Percentiles rank a stretch among this genome's conserved stretches.
phyloP scores from a whole-genome alignment of 1,284 basidiomycete species.

The Heterobasidion irregulare region DNA sequence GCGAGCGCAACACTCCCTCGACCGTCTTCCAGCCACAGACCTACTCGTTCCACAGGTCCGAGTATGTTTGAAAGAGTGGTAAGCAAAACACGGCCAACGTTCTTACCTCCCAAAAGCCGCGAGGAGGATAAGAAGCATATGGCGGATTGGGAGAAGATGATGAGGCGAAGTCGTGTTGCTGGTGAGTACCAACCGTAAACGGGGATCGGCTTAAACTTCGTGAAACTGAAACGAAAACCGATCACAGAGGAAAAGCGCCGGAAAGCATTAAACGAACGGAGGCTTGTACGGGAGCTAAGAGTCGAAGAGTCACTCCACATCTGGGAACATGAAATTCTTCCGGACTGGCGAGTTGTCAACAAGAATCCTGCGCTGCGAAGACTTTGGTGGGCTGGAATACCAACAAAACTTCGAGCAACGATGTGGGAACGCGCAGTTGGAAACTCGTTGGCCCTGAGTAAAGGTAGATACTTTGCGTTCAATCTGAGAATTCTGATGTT shows the following conservation, averaged over 20 bases:
- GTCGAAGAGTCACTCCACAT: conserved; percentile 62
- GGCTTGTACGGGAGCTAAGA: conserved; percentile 54
- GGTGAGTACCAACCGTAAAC: conserved; percentile 36
- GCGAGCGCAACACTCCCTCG: conserved; percentile 11
- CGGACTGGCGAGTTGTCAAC: conserved; percentile 76
- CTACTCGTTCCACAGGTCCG: conserved; percentile 49
- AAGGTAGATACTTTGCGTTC: conserved; percentile 42
- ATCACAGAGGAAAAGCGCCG: conserved; percentile 60
- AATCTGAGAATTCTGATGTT: background rate
- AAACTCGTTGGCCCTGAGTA: conserved; percentile 81
- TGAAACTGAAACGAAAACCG: background rate
- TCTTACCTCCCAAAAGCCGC: conserved; percentile 73
- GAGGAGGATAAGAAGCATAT: conserved; percentile 81
- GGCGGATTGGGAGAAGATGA: conserved; percentile 88
- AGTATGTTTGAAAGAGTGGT: conserved; percentile 67
- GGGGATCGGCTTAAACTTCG: conserved; percentile 1
- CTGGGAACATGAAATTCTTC: conserved; percentile 78
- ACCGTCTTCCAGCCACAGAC: conserved; percentile 26
- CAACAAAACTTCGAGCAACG: conserved; percentile 74
- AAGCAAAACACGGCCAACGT: conserved; percentile 72
- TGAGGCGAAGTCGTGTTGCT: conserved; percentile 69
- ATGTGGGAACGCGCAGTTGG: conserved; percentile 90
- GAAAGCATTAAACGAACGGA: conserved; percentile 55
- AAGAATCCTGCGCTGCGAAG: conserved; percentile 57
- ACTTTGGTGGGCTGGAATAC: conserved; percentile 92